phyloP scores from a whole-genome alignment of 805 yeast genomes.

The Hanseniaspora singularis region DNA sequence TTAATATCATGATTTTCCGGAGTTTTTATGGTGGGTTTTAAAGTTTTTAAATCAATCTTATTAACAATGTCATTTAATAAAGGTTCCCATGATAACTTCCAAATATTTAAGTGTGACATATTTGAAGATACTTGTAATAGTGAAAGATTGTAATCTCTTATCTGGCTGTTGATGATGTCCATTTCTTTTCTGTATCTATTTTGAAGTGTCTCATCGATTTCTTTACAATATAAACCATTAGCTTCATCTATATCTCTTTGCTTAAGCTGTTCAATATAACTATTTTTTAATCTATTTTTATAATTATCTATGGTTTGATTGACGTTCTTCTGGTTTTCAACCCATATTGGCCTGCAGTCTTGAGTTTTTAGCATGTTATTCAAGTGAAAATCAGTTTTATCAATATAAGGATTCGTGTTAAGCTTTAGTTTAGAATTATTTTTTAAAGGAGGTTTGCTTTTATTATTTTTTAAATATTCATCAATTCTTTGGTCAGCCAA shows the following conservation, averaged over 20 bases:
- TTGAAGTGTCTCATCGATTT: conserved; percentile 38
- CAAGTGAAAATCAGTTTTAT: conserved; percentile 62
- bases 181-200: not conserved
- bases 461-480: conserved; percentile 61
- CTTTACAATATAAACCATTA: conserved; percentile 34
- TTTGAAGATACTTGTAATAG: conserved; percentile 1
- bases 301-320: conserved; percentile 38
- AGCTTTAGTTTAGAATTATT: conserved; percentile 49
- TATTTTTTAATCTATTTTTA: conserved; percentile 28
- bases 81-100: not conserved
- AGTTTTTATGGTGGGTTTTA: too few species aligned
- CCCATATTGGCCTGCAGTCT: conserved; percentile 82
- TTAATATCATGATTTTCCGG: not conserved
- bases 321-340: conserved; percentile 58
- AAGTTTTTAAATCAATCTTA: too few species aligned
- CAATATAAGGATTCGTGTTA: conserved; percentile 43
- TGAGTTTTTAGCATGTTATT: conserved; percentile 66
- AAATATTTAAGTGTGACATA: not conserved
- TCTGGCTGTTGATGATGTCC: not conserved
- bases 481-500: conserved; percentile 67
- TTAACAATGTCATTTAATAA: not conserved
- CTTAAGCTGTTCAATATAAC: conserved; percentile 19
- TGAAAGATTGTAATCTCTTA: conserved; percentile 6
- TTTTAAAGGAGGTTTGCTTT: conserved; percentile 38
- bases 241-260: conserved; percentile 33